Conservation (phyloP, 805 yeast species). For the Candida insectorum region DNA sequence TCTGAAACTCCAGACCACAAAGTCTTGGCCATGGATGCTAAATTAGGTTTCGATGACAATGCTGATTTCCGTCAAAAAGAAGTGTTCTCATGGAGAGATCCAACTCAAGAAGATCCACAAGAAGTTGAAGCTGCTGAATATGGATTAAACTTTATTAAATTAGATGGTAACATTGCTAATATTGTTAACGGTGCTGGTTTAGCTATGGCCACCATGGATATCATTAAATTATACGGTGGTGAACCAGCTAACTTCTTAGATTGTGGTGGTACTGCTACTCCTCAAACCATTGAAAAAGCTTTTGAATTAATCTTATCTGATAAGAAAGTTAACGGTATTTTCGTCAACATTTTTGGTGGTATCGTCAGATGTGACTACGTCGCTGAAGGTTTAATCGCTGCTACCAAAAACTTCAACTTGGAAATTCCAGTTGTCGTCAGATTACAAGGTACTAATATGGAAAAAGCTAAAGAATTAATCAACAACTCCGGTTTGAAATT, state of each 20-base stretch:
- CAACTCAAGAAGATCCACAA: conserved; percentile 96
- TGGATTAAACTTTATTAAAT: conserved; percentile 93
- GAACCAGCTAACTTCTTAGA: conserved; percentile 98
- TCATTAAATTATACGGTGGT: conserved; percentile 97
- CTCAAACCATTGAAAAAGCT: conserved; percentile 95
- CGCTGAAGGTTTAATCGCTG: conserved; percentile 95
- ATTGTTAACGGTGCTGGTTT: conserved; percentile 99
- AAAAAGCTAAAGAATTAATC: conserved; percentile 83
- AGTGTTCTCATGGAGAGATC: conserved; percentile 94
- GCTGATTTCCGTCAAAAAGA: conserved; percentile 94
- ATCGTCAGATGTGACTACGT: conserved; percentile 99
- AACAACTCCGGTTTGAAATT: conserved; percentile 88
- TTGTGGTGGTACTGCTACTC: conserved; percentile 99
- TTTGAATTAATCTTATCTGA: conserved; percentile 90
- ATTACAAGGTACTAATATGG: conserved; percentile 96
- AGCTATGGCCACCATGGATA: conserved; percentile 99
- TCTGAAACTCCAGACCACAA: conserved; percentile 87
- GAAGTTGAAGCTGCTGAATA: conserved; percentile 85
- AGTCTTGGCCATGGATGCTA: conserved; percentile 98
- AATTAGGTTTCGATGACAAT: conserved; percentile 96
- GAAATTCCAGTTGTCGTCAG: conserved; percentile 95
- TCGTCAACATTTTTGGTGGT: conserved; percentile 99
- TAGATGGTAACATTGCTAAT: conserved; percentile 98
- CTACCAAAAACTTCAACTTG: conserved; percentile 87
- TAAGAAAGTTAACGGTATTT: conserved; percentile 86